Conservation (phyloP, 2,329 filamentous ascomycete genomes). For the Xylariales sp. region DNA sequence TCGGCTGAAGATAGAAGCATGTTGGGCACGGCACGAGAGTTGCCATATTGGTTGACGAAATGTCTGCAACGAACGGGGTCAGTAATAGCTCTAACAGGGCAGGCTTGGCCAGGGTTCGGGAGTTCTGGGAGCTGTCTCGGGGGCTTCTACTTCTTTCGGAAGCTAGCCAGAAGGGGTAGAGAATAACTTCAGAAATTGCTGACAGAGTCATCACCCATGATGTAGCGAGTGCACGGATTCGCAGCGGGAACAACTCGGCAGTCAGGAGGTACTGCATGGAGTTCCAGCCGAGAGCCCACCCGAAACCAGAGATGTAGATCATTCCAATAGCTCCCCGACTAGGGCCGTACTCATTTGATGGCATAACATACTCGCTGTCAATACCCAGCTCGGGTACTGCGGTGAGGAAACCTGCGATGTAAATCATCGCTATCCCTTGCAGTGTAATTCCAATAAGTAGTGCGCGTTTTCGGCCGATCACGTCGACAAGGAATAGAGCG, state of each 20-base stretch:
- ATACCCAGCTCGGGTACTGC: slow-evolving; percentile 55
- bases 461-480: slow-evolving; percentile 69
- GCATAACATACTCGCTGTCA: slow-evolving; percentile 43
- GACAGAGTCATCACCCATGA: slow-evolving; percentile 71
- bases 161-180: no score
- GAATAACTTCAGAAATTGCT: no score
- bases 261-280: slow-evolving; percentile 75
- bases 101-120: no score
- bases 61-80: no score
- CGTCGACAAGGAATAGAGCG: slow-evolving; percentile 74
- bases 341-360: slow-evolving; percentile 43
- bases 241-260: slow-evolving; percentile 71
- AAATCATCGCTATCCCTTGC: slow-evolving; percentile 58
- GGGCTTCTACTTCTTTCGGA: no score
- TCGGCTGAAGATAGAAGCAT: slow-evolving; percentile 55
- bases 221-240: slow-evolving; percentile 66
- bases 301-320: slow-evolving; percentile 66
- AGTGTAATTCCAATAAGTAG: slow-evolving; percentile 59
- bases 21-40: slow-evolving; percentile 67
- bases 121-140: no score
- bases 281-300: slow-evolving; percentile 68
- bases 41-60: slow-evolving; percentile 76
- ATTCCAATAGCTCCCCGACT: slow-evolving; percentile 66
- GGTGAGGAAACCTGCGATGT: slow-evolving; percentile 57
- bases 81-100: no score